Evolutionary conservation across 2,329 filamentous ascomycete genomes (phyloP), one percentile per base, ranked within the genome.

Genomic region (Colletotrichum magnum): DNA sequence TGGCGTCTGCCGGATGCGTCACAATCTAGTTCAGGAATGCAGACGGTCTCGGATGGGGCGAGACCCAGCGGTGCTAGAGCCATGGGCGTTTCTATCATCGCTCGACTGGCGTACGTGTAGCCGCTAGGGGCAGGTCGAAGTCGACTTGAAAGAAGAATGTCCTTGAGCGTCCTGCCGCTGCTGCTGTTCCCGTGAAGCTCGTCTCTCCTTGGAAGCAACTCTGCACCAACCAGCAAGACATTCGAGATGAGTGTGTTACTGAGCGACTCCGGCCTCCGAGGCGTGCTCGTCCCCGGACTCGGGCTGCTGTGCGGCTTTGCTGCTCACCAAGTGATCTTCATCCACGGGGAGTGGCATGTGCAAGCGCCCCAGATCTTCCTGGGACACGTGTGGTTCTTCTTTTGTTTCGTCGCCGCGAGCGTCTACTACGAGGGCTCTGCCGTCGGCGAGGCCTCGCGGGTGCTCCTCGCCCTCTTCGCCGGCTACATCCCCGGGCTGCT

Each of bases 261-360:
- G 32, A 36, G 24, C 21, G 50, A 54, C 36, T 28, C 48, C 28
- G 7, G 26, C 5, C 57, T 51, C 50, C 51, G 54, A 26, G 43
- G 24, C 56, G 56, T 43, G 28, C 6, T 62, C 51, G 28, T 69
- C 39, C 65, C 21, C 47, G 26, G 50, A 36, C 56, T 67, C 28
- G 58, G 59, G 2, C 16, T 61, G n/a, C 56, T 70, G 9, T 65
- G 72, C 59, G 72, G 69, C 16, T 18, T 69, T 24, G 47, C 50
- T 39, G 58, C 64, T 47, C 73, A 74, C 39, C 41, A 43, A 21
- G 65, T 41, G 15, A 48, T 75, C 18, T 75, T 75, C 64, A 73
- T 76, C 52, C 65, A 61, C 32, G 72, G 74, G 13, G 75, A 76
- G 64, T 75, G 74, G 74, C 75, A 76, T 61, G 39, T 74, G 2